Evolutionary conservation across 371 early-diverging fungal species (phyloP).

Genomic region (Amoeboradix gromovi): DNA sequence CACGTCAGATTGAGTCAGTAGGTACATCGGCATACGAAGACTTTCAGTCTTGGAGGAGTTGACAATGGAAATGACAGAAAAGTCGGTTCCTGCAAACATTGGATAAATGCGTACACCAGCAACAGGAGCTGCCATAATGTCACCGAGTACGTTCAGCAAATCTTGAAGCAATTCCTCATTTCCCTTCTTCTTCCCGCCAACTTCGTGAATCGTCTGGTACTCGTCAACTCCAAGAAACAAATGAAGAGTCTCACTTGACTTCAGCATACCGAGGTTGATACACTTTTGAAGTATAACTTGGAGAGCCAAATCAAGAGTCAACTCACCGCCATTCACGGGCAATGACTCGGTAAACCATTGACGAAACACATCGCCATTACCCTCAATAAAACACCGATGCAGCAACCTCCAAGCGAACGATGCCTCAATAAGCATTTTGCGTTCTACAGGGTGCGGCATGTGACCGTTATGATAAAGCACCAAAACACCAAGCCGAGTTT

Average conservation of each 20-base stretch:
- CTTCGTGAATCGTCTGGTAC: not conserved
- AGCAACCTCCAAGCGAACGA: constrained; percentile 1
- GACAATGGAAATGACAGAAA: not conserved
- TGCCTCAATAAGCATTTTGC: not conserved
- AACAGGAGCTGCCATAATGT: not conserved
- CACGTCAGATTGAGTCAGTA: not conserved
- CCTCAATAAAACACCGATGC: not conserved
- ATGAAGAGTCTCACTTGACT: not conserved
- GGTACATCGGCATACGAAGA: not conserved
- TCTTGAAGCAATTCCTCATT: not conserved
- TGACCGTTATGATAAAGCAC: not conserved
- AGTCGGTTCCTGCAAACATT: not conserved
- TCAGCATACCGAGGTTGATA: not conserved
- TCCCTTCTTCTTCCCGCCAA: not conserved
- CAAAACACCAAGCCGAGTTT: not conserved
- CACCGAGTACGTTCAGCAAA: not conserved
- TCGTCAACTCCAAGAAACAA: constrained; percentile 1
- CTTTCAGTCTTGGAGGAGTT: not conserved
- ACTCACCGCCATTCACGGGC: not conserved
- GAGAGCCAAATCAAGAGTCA: not conserved
- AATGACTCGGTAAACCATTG: not conserved
- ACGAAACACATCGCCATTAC: not conserved
- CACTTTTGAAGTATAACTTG: not conserved
- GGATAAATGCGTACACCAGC: not conserved
- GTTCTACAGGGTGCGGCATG: not conserved